These are phyloP conservation scores for Septoria petroselini DNA, from an alignment of 2,329 filamentous ascomycete genomes.

Conservation along the genomic window DNA sequence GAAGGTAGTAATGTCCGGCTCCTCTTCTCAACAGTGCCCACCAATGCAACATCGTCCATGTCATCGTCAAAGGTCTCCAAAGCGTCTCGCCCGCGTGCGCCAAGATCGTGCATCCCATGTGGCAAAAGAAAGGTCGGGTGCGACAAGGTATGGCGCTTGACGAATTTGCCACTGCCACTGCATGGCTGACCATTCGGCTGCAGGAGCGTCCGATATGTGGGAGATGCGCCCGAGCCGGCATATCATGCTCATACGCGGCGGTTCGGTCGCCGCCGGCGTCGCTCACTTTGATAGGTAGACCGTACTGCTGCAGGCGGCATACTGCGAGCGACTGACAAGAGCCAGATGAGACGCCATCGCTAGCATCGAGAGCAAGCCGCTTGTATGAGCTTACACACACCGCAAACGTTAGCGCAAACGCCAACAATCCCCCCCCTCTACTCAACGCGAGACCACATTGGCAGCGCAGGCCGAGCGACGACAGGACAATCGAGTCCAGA, in stretches of 20 bases:
- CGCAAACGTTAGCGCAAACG: slow-evolving; percentile 3
- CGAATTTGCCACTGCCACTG: not conserved
- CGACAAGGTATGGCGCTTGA: slow-evolving; percentile 15
- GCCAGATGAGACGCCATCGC: slow-evolving; percentile 25
- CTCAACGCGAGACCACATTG: not conserved
- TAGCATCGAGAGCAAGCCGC: slow-evolving; percentile 22
- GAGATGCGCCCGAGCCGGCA: slow-evolving; percentile 23
- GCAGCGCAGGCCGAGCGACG: not conserved
- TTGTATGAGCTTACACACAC: slow-evolving; percentile 23
- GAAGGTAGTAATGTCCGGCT: slow-evolving; percentile 10
- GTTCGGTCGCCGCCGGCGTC: slow-evolving; percentile 15
- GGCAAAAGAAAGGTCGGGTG: slow-evolving; percentile 25
- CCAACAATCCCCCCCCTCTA: not conserved
- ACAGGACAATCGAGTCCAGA: not conserved
- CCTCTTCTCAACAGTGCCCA: not conserved
- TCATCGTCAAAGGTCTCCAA: slow-evolving; percentile 21
- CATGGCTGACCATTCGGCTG: slow-evolving; percentile 2
- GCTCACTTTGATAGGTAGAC: slow-evolving; percentile 20
- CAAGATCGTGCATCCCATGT: slow-evolving; percentile 24
- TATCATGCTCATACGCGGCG: slow-evolving; percentile 21
- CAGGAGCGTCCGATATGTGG: slow-evolving; percentile 24
- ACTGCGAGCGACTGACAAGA: not conserved
- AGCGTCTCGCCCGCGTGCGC: slow-evolving; percentile 22
- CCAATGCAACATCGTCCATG: slow-evolving; percentile 9
- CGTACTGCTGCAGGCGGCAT: not conserved